Conservation (phyloP, 176 grass and related monocot species). For the Puya raimondii region DNA sequence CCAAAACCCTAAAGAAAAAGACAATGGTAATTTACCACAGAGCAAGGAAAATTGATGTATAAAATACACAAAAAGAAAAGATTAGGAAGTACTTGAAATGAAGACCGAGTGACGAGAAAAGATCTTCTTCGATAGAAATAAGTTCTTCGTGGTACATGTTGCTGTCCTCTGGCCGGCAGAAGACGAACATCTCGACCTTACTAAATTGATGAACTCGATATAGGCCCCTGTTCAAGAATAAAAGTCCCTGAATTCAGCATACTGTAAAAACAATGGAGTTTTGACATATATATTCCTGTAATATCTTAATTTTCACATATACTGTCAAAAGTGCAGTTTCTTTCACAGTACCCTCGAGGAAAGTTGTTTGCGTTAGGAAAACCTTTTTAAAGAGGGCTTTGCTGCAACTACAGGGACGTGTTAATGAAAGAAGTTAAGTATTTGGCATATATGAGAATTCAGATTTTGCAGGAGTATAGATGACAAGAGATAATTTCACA, state of each 20-base stretch:
- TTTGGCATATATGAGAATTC: no score
- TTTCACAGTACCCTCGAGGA: no score
- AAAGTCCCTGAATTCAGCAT: slow-evolving; percentile 8
- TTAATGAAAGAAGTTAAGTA: no score
- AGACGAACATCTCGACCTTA: slow-evolving; percentile 99
- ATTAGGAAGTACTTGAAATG: slow-evolving; percentile 74
- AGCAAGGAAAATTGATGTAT: neutral
- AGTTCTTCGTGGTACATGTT: slow-evolving; percentile 80
- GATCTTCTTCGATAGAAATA: slow-evolving; percentile 83
- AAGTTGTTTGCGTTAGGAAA: no score
- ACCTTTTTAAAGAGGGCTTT: no score
- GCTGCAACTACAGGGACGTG: no score
- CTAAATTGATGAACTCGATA: slow-evolving; percentile 97
- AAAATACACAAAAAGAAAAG: slow-evolving; percentile 7
- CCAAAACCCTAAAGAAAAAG: slow-evolving; percentile 46
- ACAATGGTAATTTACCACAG: neutral
- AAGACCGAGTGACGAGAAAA: slow-evolving; percentile 80
- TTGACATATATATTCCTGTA: no score
- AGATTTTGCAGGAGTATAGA: no score
- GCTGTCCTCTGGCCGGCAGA: slow-evolving; percentile 77
- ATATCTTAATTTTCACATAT: no score
- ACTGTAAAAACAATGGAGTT: neutral
- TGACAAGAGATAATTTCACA: no score
- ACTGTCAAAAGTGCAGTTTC: no score
- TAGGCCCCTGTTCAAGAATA: slow-evolving; percentile 55